Evolutionary conservation across 164 flowering plant genomes (phyloP).

Genomic region (Nelumbo lutea): DNA sequence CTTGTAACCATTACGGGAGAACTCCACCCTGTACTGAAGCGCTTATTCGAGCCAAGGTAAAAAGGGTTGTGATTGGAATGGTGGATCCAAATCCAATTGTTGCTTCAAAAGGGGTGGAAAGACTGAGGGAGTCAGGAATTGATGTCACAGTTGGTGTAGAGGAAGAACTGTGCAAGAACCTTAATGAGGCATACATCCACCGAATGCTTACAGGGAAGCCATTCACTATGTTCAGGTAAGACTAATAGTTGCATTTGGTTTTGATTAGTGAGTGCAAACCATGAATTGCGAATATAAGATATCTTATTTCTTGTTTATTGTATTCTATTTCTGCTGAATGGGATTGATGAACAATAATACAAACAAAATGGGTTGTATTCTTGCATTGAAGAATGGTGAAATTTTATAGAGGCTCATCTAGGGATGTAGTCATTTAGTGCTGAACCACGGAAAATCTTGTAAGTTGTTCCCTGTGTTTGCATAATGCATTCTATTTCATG

Average conservation of each 20-base stretch:
- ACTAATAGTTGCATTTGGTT: neutral
- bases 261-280: neutral
- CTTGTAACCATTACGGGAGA: constrained; percentile 92
- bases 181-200: constrained; percentile 79
- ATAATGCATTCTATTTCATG: too few relatives aligned
- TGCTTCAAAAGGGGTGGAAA: constrained; percentile 73
- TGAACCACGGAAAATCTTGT: too few relatives aligned
- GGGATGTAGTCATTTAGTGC: too few relatives aligned
- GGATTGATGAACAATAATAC: too few relatives aligned
- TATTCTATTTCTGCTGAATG: too few relatives aligned
- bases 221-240: constrained; percentile 69
- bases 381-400: too few relatives aligned
- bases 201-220: constrained; percentile 80
- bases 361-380: too few relatives aligned
- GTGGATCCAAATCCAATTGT: constrained; percentile 97
- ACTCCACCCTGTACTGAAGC: constrained; percentile 97
- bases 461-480: too few relatives aligned
- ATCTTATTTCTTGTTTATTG: neutral
- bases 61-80: constrained; percentile 87
- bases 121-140: constrained; percentile 67
- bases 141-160: constrained; percentile 76
- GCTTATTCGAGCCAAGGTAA: constrained; percentile 79
- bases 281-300: neutral
- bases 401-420: too few relatives aligned
- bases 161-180: constrained; percentile 73